These are phyloP conservation scores for Leccinum fuscescens DNA, from an alignment of 1,284 basidiomycete species.

Conservation along the genomic window DNA sequence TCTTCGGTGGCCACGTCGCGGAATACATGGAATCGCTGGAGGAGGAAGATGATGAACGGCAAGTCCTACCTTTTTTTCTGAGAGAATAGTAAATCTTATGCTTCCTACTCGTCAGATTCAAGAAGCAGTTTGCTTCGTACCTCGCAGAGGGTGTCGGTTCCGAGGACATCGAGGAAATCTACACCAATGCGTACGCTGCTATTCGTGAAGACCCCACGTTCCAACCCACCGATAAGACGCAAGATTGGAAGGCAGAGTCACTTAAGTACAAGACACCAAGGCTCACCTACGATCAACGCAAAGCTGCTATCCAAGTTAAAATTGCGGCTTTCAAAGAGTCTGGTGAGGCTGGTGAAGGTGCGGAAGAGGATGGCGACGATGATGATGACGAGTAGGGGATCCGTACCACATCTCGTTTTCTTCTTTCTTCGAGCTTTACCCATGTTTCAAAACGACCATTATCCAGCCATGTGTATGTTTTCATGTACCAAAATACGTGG, in stretches of 20 bases:
- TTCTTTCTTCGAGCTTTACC: neutral
- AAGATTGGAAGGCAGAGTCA: conserved; percentile 90
- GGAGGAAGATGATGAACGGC: conserved; percentile 99
- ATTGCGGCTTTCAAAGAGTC: conserved; percentile 82
- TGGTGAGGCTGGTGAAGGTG: conserved; percentile 47
- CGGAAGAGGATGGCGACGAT: conserved; percentile 46
- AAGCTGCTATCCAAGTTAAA: conserved; percentile 75
- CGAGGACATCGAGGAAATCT: conserved; percentile 98
- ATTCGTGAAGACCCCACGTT: conserved; percentile 95
- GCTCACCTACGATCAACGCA: conserved; percentile 80
- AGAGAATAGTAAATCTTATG: conserved; percentile 7
- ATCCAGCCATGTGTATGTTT: conserved; percentile 17
- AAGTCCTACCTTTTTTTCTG: conserved; percentile 22
- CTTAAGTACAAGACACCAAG: conserved; percentile 71
- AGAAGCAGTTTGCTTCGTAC: conserved; percentile 97
- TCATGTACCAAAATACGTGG: conserved; percentile 15
- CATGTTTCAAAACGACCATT: conserved; percentile 13
- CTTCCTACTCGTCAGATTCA: conserved; percentile 64
- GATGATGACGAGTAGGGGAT: conserved; percentile 57
- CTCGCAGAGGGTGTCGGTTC: conserved; percentile 95
- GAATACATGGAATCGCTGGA: conserved; percentile 99
- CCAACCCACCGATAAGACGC: conserved; percentile 89
- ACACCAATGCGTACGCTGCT: conserved; percentile 84
- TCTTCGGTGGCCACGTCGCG: conserved; percentile 96
- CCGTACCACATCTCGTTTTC: neutral